Base-by-base conservation (phyloP, 306 rosid species). In the Cucurbita ficifolia region DNA sequence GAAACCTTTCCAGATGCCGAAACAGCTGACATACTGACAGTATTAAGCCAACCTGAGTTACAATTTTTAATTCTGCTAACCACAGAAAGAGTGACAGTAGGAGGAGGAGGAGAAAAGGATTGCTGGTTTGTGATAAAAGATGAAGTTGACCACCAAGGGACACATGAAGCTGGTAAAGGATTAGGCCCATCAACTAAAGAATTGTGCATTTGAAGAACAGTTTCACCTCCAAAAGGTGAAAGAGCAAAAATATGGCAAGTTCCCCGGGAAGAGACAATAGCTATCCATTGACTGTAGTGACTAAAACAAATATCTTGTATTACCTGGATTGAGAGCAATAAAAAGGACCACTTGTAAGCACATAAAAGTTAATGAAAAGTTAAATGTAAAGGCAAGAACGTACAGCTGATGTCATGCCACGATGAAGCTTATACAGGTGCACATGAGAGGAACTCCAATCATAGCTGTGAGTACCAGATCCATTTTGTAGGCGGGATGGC, bases 341-440 rank as follows among this genome's bases (percentile, higher is more conserved):
- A 70, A 62, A 61, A 62, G 7, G 72, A 72, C 79, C 75, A 4
- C 70, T 75, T 51, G 6, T 74, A 17, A 79, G 72, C 50, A 82
- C 49, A 76, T 77, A 79, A 55, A 77, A 39, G 39, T 48, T 70
- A 76, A 70, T 70, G 68, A 63, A 21, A 78, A 70, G 76, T 81
- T 52, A 76, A 38, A 78, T 24, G 8, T 40, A 59, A 82, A 73
- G 62, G 77, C 46, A 75, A 79, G 51, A 79, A 75, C 92, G 48
- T 88, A 92, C 97, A 82, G 96, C 96, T 62, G 96, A 82, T 57
- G 96, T 89, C 86, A 92, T 79, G 88, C 96, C 98, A 73, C 96
- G 98, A 77, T 84, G 95, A 70, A 92, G 96, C 83, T 89, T 92
- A 87, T 88, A 92, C 61, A 92, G 92, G 82, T 89, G 98, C 86